Evolutionary conservation across 2,329 filamentous ascomycete species (phyloP).

Genomic region (Bimuria novae-zelandiae): DNA sequence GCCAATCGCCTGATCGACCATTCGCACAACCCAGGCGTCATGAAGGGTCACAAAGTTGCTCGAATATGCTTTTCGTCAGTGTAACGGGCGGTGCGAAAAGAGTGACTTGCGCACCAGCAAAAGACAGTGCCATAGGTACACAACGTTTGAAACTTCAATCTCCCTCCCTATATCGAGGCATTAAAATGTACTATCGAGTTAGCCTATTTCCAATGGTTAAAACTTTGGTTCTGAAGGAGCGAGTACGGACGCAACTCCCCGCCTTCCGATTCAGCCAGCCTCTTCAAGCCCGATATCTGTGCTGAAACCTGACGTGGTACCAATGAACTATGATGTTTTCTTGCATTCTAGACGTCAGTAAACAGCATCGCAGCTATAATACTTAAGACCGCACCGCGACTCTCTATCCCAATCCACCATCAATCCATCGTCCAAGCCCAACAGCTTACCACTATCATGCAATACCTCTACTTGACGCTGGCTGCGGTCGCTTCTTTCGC

Average conservation of each 20-base stretch:
- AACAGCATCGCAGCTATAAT: background rate
- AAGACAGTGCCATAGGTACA: too few relatives aligned
- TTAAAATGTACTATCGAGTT: too few relatives aligned
- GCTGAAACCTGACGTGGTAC: background rate
- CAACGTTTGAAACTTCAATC: too few relatives aligned
- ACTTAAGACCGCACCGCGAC: background rate
- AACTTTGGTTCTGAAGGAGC: background rate
- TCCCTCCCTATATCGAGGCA: too few relatives aligned
- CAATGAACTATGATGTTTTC: background rate
- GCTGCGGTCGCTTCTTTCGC: slow-evolving; percentile 16
- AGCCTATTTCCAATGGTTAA: too few relatives aligned
- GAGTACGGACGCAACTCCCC: background rate
- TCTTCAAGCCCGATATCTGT: background rate
- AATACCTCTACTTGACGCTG: slow-evolving; percentile 20
- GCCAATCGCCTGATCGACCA: too few relatives aligned
- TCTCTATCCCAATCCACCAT: background rate
- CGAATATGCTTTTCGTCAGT: too few relatives aligned
- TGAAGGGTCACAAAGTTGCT: too few relatives aligned
- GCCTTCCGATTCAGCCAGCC: background rate
- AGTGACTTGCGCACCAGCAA: too few relatives aligned
- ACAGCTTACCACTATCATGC: slow-evolving; percentile 14
- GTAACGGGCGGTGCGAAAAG: too few relatives aligned
- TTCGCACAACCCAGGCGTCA: too few relatives aligned
- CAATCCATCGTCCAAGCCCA: background rate
- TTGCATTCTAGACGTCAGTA: background rate